phyloP scores from a whole-genome alignment of 805 yeast species.

The Candida sakaeoensis region DNA sequence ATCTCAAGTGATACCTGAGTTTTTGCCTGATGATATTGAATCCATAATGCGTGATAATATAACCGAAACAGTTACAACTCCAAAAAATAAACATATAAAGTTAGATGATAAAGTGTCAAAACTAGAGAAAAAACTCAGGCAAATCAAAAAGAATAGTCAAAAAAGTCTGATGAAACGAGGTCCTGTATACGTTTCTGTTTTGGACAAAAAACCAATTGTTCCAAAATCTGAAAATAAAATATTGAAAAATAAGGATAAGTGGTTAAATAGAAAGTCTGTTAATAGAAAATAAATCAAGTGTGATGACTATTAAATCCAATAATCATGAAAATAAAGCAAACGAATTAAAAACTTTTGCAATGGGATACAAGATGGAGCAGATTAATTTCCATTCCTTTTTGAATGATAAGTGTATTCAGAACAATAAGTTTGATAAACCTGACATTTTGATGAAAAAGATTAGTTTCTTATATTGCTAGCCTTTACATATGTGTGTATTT shows the following conservation, averaged over 20 bases:
- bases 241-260: constrained; percentile 28
- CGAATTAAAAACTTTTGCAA: too few relatives aligned
- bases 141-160: constrained; percentile 16
- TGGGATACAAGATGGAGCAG: too few relatives aligned
- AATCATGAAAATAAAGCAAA: too few relatives aligned
- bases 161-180: constrained; percentile 27
- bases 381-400: too few relatives aligned
- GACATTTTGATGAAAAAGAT: too few relatives aligned
- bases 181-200: constrained; percentile 37
- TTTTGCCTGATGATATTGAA: constrained; percentile 39
- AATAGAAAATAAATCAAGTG: constrained; percentile 31
- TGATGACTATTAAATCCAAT: too few relatives aligned
- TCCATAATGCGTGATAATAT: not conserved
- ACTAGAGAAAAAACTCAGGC: constrained; percentile 30
- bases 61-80: constrained; percentile 2
- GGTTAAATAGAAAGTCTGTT: constrained; percentile 40
- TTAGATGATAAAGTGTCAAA: constrained; percentile 26
- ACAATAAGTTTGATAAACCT: too few relatives aligned
- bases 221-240: constrained; percentile 35
- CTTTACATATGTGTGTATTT: too few relatives aligned
- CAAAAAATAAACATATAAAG: constrained; percentile 27
- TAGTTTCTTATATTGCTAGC: too few relatives aligned
- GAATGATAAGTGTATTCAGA: too few relatives aligned
- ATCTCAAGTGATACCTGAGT: constrained; percentile 31
- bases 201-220: constrained; percentile 22